These are phyloP conservation scores for Coniferiporia sulphurascens DNA, from an alignment of 1,284 basidiomycete genomes.

Conservation along the genomic window DNA sequence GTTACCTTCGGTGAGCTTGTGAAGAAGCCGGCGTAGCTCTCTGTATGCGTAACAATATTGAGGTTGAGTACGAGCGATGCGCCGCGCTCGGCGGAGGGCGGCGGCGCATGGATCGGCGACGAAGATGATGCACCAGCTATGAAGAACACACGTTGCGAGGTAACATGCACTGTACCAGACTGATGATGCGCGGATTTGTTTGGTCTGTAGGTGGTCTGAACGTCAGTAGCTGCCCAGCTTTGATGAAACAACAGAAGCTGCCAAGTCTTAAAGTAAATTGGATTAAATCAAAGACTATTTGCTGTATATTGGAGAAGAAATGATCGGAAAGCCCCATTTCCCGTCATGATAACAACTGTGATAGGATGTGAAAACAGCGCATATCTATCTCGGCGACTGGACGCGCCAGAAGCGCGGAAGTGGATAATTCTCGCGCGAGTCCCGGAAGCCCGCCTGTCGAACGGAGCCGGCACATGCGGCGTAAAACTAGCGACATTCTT, in stretches of 20 bases:
- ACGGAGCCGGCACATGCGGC: neutral
- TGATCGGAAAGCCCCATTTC: too few relatives aligned
- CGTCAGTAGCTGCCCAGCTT: neutral
- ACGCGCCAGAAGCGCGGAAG: neutral
- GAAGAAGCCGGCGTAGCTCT: slow-evolving; percentile 91
- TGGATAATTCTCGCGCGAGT: slow-evolving; percentile 9
- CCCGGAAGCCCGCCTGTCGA: neutral
- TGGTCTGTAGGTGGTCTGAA: slow-evolving; percentile 40
- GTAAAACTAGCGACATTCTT: neutral
- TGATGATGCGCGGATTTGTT: slow-evolving; percentile 77
- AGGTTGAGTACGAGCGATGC: slow-evolving; percentile 54
- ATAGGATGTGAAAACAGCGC: neutral
- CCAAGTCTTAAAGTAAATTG: too few relatives aligned
- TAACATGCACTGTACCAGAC: slow-evolving; percentile 69
- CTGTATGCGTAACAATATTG: slow-evolving; percentile 68
- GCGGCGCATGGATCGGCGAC: slow-evolving; percentile 34
- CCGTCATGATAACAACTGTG: neutral
- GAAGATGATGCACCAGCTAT: slow-evolving; percentile 52
- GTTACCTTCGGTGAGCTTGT: slow-evolving; percentile 89
- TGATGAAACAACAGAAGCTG: neutral
- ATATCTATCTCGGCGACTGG: neutral
- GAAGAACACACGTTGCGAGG: slow-evolving; percentile 85
- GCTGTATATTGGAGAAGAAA: too few relatives aligned
- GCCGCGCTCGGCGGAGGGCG: slow-evolving; percentile 1
- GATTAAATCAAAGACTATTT: too few relatives aligned